Evolutionary conservation across 257 asterid genomes (phyloP), one percentile per base, ranked within the genome.

Genomic region (Solanum okadae): DNA sequence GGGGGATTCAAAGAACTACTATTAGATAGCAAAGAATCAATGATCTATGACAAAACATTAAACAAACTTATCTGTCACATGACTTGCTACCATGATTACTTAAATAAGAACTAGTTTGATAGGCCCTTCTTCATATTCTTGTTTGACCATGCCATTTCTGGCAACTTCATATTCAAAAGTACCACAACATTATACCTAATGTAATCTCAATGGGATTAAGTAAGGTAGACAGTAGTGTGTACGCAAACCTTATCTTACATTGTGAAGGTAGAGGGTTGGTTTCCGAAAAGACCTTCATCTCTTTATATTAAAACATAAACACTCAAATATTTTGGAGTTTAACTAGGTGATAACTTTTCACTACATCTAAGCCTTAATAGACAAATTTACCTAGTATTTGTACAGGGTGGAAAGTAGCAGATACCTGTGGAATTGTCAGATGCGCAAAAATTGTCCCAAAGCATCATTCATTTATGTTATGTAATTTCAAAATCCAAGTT

Each of bases 61-160:
- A 46, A 81, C 68, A 44, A 81, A 46, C 29, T 81, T 46, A 81
- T 81, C 86, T 18, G 40, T 81, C 86, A 81, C 86, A 46, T 81
- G 86, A 81, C 86, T 81, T 46, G 86, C 68, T 81, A 29, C 27
- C 68, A 81, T 81, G 42, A 46, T 18, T 46, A 46, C 3, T 56
- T 46, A 29, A 81, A 34, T 73, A 73, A 46, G 67, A 8, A 27
- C n/a, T 27, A 79, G 38, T 56, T 46, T 46, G 42, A 46, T 29
- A 81, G 14, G 18, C 37, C 77, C 78, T 29, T 5, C 37, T 16
- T 27, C 40, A 27, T 44, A 27, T 16, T 75, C 82, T 75, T 25
- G 65, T 78, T 46, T 46, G 40, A 46, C 29, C 68, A 46, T 81
- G 10, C 68, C 68, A 46, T 46, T 46, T 46, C 46, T 16, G 85